phyloP scores from a whole-genome alignment of 2,329 filamentous ascomycete species.

The Setomelanomma holmii region DNA sequence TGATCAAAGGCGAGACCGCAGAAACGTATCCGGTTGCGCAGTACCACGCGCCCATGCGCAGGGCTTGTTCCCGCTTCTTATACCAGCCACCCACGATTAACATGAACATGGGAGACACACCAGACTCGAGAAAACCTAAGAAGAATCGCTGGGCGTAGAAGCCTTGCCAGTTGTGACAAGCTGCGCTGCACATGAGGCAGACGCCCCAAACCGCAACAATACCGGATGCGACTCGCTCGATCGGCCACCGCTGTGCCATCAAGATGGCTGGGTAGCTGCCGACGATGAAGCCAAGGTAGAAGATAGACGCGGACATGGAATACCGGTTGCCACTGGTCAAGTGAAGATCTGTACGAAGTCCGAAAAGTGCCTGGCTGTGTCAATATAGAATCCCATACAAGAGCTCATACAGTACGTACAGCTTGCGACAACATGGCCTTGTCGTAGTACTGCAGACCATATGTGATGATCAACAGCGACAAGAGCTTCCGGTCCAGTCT shows the following conservation, averaged over 20 bases:
- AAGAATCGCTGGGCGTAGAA: constrained; percentile 61
- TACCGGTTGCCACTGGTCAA: constrained; percentile 51
- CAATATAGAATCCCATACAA: constrained; percentile 4
- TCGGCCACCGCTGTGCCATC: constrained; percentile 56
- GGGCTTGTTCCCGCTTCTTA: constrained; percentile 64
- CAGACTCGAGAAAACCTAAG: constrained; percentile 62
- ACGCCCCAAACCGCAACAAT: constrained; percentile 55
- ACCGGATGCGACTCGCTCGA: constrained; percentile 54
- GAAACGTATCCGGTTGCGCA: constrained; percentile 57
- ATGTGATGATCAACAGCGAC: constrained; percentile 32
- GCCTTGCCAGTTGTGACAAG: constrained; percentile 58
- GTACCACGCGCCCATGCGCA: constrained; percentile 68
- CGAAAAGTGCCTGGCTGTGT: constrained; percentile 43
- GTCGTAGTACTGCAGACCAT: constrained; percentile 42
- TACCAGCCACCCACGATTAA: constrained; percentile 65
- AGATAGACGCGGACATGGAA: constrained; percentile 53
- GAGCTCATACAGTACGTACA: constrained; percentile 33
- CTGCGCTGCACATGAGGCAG: constrained; percentile 56
- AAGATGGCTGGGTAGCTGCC: constrained; percentile 56
- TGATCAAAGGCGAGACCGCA: constrained; percentile 35
- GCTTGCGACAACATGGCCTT: constrained; percentile 62
- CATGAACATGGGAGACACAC: constrained; percentile 62
- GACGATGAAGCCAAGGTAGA: constrained; percentile 58
- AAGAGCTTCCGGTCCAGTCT: constrained; percentile 34
- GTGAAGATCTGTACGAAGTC: constrained; percentile 41